A percentile compares a stretch with the other conserved stretches of the same genome.
Evolutionary conservation across 768 basidiomycete genomes (phyloP).

Genomic region (Vararia minispora): DNA sequence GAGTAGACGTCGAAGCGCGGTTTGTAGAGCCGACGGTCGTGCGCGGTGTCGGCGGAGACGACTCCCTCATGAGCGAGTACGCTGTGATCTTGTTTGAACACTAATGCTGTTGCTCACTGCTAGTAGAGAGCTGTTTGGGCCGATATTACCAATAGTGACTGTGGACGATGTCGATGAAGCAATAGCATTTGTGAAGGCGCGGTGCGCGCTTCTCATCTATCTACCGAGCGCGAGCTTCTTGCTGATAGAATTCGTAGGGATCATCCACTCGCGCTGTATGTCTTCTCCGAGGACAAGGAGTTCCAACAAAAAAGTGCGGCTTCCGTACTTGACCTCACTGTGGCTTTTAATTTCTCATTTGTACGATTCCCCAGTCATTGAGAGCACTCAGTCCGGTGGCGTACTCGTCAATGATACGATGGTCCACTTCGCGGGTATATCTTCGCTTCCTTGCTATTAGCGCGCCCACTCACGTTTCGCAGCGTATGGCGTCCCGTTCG

Average conservation of each 20-base stretch:
- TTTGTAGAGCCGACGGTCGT: constrained; percentile 67
- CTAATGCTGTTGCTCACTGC: not conserved
- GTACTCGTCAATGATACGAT: constrained; percentile 57
- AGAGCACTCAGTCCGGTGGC: constrained; percentile 57
- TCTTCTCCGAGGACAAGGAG: constrained; percentile 48
- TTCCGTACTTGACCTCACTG: not conserved
- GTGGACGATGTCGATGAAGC: constrained; percentile 58
- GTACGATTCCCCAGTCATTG: constrained; percentile 35
- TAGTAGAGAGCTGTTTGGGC: constrained; percentile 70
- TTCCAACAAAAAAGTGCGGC: constrained; percentile 49
- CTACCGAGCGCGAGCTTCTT: no score
- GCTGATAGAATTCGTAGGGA: constrained; percentile 29
- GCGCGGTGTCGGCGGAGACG: constrained; percentile 43
- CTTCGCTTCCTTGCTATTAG: not conserved
- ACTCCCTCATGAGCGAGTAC: constrained; percentile 67
- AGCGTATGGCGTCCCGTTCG: constrained; percentile 58
- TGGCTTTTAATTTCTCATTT: not conserved
- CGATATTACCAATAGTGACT: constrained; percentile 61
- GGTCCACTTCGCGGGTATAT: constrained; percentile 43
- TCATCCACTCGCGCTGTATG: constrained; percentile 58
- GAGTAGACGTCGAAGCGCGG: constrained; percentile 30
- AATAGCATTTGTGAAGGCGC: constrained; percentile 49
- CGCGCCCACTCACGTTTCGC: not conserved
- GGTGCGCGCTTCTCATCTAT: constrained; percentile 28
- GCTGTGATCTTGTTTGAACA: constrained; percentile 19